These are phyloP conservation scores for Diutina rugosa DNA, from an alignment of 1,139 yeast genomes.

Conservation along the genomic window DNA sequence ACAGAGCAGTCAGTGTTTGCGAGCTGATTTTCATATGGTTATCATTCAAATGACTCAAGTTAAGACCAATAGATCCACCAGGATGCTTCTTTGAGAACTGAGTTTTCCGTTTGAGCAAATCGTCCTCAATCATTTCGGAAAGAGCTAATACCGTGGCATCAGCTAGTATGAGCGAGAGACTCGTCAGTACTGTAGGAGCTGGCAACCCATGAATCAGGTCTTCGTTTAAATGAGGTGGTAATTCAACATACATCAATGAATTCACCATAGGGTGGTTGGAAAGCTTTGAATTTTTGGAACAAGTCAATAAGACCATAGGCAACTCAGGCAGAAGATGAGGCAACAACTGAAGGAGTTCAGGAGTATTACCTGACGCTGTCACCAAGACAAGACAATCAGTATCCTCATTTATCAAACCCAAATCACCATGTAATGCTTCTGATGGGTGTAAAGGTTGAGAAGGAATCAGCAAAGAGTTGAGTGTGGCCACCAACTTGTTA, in stretches of 20 bases:
- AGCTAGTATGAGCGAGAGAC: conserved; percentile 61
- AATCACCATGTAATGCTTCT: conserved; percentile 86
- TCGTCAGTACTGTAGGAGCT: conserved; percentile 82
- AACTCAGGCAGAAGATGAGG: conserved; percentile 43
- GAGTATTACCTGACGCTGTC: conserved; percentile 76
- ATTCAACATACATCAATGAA: conserved; percentile 47
- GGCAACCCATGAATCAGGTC: conserved; percentile 64
- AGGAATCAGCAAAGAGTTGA: conserved; percentile 65
- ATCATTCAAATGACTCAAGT: conserved; percentile 24
- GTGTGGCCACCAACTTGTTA: conserved; percentile 64
- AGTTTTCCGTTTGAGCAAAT: conserved; percentile 36
- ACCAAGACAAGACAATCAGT: conserved; percentile 55
- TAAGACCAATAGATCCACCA: conserved; percentile 79
- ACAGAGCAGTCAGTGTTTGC: not conserved
- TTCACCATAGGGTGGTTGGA: conserved; percentile 30
- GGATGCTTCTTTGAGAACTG: conserved; percentile 69
- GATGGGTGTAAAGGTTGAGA: conserved; percentile 65
- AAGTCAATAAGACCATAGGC: conserved; percentile 53
- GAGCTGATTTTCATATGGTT: conserved; percentile 4
- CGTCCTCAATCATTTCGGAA: conserved; percentile 52
- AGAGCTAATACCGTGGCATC: conserved; percentile 70
- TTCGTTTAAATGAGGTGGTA: conserved; percentile 48
- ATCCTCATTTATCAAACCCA: conserved; percentile 51
- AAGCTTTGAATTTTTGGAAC: conserved; percentile 36
- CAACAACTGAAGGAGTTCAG: conserved; percentile 51